These are phyloP conservation scores for Septoria linicola DNA, from an alignment of 2,329 filamentous ascomycete genomes.

Conservation along the genomic window DNA sequence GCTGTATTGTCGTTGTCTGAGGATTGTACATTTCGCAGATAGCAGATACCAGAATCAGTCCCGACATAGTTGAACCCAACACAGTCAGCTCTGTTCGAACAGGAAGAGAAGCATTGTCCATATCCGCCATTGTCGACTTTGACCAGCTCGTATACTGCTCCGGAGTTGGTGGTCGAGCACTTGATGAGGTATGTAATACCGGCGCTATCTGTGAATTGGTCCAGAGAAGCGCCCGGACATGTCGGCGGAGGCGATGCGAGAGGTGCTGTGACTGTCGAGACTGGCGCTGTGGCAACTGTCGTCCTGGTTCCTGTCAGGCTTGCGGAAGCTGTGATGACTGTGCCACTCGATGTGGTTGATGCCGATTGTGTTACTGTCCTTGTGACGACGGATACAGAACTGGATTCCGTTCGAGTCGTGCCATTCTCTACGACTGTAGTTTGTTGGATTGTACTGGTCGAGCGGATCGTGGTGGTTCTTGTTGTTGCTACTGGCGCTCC, in stretches of 20 bases:
- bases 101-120: slow-evolving; percentile 33
- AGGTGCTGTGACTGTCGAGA: slow-evolving; percentile 13
- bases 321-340: slow-evolving; percentile 6
- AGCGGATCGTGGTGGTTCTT: slow-evolving; percentile 4
- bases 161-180: slow-evolving; percentile 33
- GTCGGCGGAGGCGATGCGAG: slow-evolving; percentile 21
- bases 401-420: background rate
- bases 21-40: slow-evolving; percentile 28
- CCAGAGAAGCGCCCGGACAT: slow-evolving; percentile 28
- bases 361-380: slow-evolving; percentile 13
- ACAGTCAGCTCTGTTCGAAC: slow-evolving; percentile 27
- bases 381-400: background rate
- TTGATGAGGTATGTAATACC: slow-evolving; percentile 32
- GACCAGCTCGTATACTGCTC: slow-evolving; percentile 24
- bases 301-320: slow-evolving; percentile 6
- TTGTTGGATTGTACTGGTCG: slow-evolving; percentile 7
- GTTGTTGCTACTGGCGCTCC: slow-evolving; percentile 1
- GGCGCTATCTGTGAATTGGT: slow-evolving; percentile 28
- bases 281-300: slow-evolving; percentile 7
- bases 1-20: slow-evolving; percentile 21
- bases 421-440: background rate
- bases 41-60: slow-evolving; percentile 31
- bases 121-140: slow-evolving; percentile 31
- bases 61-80: slow-evolving; percentile 35
- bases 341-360: slow-evolving; percentile 2